These are phyloP conservation scores for Ogataea trehalophila DNA, from an alignment of 805 yeast genomes.

Conservation along the genomic window DNA sequence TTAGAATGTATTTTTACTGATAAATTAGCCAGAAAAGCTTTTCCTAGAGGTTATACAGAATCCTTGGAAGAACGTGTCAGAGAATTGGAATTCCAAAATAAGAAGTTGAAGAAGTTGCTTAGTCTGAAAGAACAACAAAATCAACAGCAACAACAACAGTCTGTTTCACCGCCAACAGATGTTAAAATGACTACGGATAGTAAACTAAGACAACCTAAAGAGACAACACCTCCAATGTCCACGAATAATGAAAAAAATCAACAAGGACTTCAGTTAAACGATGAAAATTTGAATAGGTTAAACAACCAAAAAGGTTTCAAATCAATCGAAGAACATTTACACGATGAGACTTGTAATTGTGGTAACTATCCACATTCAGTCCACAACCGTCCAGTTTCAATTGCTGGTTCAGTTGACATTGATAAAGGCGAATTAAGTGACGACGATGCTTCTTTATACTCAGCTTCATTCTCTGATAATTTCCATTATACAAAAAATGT, in stretches of 20 bases:
- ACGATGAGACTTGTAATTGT: conserved; percentile 56
- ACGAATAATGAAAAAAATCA: neutral
- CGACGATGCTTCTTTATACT: conserved; percentile 34
- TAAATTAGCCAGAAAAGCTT: conserved; percentile 77
- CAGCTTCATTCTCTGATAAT: conserved; percentile 19
- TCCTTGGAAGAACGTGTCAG: conserved; percentile 84
- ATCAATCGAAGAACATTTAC: conserved; percentile 31
- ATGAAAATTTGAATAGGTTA: conserved; percentile 27
- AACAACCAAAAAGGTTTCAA: conserved; percentile 22
- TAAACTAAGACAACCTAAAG: neutral
- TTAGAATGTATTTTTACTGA: conserved; percentile 87
- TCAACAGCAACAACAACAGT: neutral
- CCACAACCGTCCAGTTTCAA: conserved; percentile 60
- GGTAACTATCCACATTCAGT: conserved; percentile 48
- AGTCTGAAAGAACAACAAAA: conserved; percentile 40
- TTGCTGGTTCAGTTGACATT: conserved; percentile 55
- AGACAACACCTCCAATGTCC: neutral
- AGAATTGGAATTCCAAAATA: conserved; percentile 77
- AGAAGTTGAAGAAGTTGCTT: conserved; percentile 57
- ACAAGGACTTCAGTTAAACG: conserved; percentile 15
- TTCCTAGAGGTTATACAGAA: conserved; percentile 90
- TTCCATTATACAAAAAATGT: conserved; percentile 17
- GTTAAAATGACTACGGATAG: neutral
- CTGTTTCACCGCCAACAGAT: neutral
- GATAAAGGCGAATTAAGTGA: conserved; percentile 45